phyloP scores from a whole-genome alignment of 2,329 filamentous ascomycete species.

The Ceratocystiopsis sp. region DNA sequence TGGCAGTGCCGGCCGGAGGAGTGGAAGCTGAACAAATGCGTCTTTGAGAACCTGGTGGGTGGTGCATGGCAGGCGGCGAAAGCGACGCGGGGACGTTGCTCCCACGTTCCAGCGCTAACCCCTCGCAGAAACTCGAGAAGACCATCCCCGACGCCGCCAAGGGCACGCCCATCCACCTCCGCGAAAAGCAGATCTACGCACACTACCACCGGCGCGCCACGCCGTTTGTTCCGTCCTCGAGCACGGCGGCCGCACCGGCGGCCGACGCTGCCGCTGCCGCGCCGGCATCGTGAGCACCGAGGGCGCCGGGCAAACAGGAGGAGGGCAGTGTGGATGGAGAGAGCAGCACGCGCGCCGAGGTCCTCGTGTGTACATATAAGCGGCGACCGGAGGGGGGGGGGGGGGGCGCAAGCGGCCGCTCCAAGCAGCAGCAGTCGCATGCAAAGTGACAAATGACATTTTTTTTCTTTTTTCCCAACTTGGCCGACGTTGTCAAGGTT shows the following conservation, averaged over 20 bases:
- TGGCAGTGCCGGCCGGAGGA: slow-evolving; percentile 87
- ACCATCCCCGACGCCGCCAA: slow-evolving; percentile 57
- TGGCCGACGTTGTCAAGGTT: no score
- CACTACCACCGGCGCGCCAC: slow-evolving; percentile 19
- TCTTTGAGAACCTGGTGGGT: slow-evolving; percentile 77
- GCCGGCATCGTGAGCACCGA: slow-evolving; percentile 8
- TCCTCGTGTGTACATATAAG: no score
- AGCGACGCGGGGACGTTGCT: background rate
- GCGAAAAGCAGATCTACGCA: slow-evolving; percentile 45
- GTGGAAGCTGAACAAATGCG: slow-evolving; percentile 84
- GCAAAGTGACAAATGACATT: no score
- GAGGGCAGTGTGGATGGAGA: no score
- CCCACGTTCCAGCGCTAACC: background rate
- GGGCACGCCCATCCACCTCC: slow-evolving; percentile 57
- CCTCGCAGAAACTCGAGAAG: slow-evolving; percentile 60
- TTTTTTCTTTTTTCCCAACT: no score
- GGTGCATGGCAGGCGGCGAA: background rate
- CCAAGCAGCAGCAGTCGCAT: no score
- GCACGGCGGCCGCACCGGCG: slow-evolving; percentile 4
- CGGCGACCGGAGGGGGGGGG: no score
- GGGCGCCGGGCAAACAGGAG: no score
- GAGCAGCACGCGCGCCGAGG: no score
- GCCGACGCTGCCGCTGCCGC: no score
- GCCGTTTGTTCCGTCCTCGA: slow-evolving; percentile 15
- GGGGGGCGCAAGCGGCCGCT: no score